Base-by-base conservation (phyloP, 306 rosid species). In the Cicer chorassanicum region DNA sequence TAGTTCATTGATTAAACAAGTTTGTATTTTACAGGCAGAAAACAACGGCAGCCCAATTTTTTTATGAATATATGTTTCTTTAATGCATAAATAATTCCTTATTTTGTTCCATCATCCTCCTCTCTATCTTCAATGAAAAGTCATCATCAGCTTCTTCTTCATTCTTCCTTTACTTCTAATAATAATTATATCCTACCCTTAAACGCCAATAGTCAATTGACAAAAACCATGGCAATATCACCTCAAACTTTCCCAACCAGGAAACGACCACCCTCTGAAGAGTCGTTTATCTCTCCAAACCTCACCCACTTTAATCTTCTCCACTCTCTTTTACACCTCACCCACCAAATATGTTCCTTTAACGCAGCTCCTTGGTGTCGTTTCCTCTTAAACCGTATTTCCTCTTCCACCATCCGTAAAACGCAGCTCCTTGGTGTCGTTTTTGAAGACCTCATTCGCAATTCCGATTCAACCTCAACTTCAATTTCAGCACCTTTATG, bases 211-310 rank as follows among this genome's bases (percentile, higher is more conserved):
- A 40, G 1, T 14, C 70, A 19, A 36, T 77, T 18, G 16, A 15
- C 46, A 40, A 49, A 7, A 13, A 40, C 9, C 51, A 93, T 94
- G 97, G 88, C 90, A 2, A 65, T 94, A 39, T 70, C 88, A 24
- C 89, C 87, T 0, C 78, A 85, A 64, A 63, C 70, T 4, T 88
- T 91, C 50, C 85, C 86, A 1, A 80, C 85, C 6, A 44, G 87
- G 41, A 94, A 88, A 68, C 89, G 93, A 54, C 93, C 91, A 6
- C 86, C 92, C 0, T 88, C 95, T 13, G 81, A 80, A 8, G 81
- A 42, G 64, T 85, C 92, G 16, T 93, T 91, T 81, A 75, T 79
- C 4, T 56, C 97, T 0, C 90, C 91, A 0, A 88, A 74, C 29
- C 62, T 82, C 14, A 56, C 85, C 7, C 84, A 80, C 12, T 42